Conservation (phyloP, 2,329 filamentous ascomycete species). For the Alternaria novae-zelandiae region DNA sequence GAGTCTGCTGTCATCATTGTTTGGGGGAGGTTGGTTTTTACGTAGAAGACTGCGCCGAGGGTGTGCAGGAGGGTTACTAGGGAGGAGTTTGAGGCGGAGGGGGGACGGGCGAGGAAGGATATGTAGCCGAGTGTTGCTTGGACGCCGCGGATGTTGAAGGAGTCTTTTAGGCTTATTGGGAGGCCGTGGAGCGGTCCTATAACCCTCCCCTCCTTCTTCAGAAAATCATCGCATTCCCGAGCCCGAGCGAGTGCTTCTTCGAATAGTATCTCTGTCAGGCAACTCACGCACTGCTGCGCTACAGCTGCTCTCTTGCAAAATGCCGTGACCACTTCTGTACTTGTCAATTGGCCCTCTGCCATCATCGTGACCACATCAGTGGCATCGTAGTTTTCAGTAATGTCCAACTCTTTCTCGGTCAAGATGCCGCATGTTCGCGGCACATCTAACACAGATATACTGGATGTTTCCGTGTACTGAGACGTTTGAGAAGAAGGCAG, state of each 20-base stretch:
- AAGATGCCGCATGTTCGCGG: slow-evolving; percentile 41
- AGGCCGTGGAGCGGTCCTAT: slow-evolving; percentile 62
- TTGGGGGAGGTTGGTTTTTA: slow-evolving; percentile 61
- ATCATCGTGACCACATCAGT: slow-evolving; percentile 39
- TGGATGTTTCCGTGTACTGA: slow-evolving; percentile 24
- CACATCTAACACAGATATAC: slow-evolving; percentile 38
- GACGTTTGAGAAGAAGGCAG: slow-evolving; percentile 30
- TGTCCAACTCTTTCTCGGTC: slow-evolving; percentile 36
- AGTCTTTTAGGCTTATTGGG: slow-evolving; percentile 65
- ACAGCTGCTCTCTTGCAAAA: slow-evolving; percentile 61
- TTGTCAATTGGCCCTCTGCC: slow-evolving; percentile 27
- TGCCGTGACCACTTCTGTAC: slow-evolving; percentile 56
- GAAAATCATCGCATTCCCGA: slow-evolving; percentile 47
- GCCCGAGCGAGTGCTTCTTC: slow-evolving; percentile 50
- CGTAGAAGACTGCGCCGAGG: slow-evolving; percentile 58
- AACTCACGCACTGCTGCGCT: slow-evolving; percentile 64
- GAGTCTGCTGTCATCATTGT: slow-evolving; percentile 59
- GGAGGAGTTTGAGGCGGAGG: slow-evolving; percentile 40
- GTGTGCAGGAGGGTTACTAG: slow-evolving; percentile 47
- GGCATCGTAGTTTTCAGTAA: slow-evolving; percentile 47
- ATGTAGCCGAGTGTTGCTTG: slow-evolving; percentile 68
- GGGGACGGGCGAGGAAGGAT: slow-evolving; percentile 44
- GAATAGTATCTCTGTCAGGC: slow-evolving; percentile 54
- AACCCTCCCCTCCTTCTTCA: slow-evolving; percentile 47
- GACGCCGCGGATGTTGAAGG: slow-evolving; percentile 65